A percentile compares a stretch with the other conserved stretches of the same genome.
Evolutionary conservation across 2,329 filamentous ascomycete genomes (phyloP).

Genomic region (Aspergillus puulaauensis): DNA sequence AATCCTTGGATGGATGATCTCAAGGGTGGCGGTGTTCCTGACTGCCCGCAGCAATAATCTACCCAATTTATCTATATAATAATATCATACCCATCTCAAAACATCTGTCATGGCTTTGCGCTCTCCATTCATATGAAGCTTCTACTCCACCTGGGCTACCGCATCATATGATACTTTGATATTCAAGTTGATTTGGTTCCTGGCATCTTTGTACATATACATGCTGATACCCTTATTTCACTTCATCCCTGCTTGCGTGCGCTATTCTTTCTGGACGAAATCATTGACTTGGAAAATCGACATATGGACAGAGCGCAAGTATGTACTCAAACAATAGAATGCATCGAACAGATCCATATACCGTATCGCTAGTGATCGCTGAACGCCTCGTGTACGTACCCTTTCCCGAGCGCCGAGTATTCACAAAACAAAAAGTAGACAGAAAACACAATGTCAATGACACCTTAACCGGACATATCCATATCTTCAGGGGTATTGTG

Average conservation of each 20-base stretch:
- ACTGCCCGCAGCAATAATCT: constrained; percentile 61
- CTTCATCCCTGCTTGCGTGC: neutral
- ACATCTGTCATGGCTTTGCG: neutral
- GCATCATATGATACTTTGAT: neutral
- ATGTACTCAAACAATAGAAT: neutral
- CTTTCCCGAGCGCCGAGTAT: neutral
- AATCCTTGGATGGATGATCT: constrained; percentile 67
- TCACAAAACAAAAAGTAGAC: neutral
- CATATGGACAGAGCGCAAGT: neutral
- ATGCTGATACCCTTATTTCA: constrained; percentile 33
- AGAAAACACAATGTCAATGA: neutral
- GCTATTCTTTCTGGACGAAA: neutral
- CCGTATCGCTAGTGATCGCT: neutral
- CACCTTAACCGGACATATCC: constrained; percentile 34
- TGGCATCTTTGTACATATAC: constrained; percentile 23
- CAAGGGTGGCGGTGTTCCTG: constrained; percentile 68
- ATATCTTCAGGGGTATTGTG: constrained; percentile 37
- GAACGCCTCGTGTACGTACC: neutral
- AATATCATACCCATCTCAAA: neutral
- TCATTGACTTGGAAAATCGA: neutral
- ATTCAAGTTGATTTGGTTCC: neutral
- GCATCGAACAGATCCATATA: neutral
- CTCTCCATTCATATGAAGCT: neutral
- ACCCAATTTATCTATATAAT: neutral
- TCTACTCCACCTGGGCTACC: neutral